Evolutionary conservation across 495 filamentous ascomycete species (phyloP).

Genomic region (Thermothielavioides terrestris): DNA sequence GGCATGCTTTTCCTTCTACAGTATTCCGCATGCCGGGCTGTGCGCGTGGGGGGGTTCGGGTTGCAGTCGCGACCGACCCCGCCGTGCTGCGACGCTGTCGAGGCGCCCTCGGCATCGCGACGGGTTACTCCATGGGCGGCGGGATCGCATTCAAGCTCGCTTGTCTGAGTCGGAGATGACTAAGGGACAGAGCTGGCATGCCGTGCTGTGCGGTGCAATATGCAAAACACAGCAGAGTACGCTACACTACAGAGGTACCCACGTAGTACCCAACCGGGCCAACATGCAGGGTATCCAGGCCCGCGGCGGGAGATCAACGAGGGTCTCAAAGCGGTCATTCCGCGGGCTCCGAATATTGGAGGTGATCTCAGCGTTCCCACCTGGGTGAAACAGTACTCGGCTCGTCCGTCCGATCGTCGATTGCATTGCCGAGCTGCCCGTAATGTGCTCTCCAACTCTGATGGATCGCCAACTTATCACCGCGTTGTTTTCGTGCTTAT

Average conservation of each 20-base stretch:
- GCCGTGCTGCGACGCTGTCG: neutral
- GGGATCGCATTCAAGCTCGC: neutral
- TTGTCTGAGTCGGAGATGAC: conserved; percentile 11
- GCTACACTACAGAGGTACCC: no score
- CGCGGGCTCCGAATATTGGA: neutral
- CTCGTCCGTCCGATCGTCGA: neutral
- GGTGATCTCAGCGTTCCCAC: neutral
- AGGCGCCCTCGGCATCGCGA: conserved; percentile 1
- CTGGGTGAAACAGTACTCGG: conserved; percentile 1
- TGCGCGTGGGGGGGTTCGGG: neutral
- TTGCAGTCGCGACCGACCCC: conserved; percentile 1
- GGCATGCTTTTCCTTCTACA: no score
- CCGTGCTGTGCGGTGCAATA: neutral
- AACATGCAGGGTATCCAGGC: neutral
- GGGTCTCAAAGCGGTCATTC: neutral
- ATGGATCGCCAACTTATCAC: no score
- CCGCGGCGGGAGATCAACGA: neutral
- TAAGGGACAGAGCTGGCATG: neutral
- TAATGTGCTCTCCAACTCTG: no score
- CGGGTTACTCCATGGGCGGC: conserved; percentile 1
- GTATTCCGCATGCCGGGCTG: neutral
- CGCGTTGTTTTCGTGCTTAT: no score
- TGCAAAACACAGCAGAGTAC: no score
- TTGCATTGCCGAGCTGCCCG: no score
- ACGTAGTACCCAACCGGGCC: no score